These are phyloP conservation scores for Aspergillus fischeri DNA, from an alignment of 2,329 filamentous ascomycete species.

Conservation along the genomic window DNA sequence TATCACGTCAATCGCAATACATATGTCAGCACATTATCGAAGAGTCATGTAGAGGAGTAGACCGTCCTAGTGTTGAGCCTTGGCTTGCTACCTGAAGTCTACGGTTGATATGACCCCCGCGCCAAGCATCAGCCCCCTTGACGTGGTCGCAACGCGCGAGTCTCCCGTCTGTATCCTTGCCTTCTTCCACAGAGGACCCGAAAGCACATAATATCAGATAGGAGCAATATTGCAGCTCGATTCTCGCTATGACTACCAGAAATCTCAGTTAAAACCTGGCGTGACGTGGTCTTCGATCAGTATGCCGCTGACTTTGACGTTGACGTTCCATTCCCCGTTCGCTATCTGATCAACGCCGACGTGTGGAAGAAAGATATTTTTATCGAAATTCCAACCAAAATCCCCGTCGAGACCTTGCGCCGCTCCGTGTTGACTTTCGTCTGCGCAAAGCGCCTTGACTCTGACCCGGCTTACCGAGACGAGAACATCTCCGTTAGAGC, in stretches of 20 bases:
- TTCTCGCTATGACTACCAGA: not conserved
- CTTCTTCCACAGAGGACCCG: too few relatives aligned
- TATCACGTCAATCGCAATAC: not conserved
- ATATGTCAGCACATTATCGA: too few relatives aligned
- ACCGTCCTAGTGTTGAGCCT: too few relatives aligned
- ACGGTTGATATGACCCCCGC: too few relatives aligned
- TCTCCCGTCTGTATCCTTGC: too few relatives aligned
- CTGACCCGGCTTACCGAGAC: not conserved
- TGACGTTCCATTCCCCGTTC: not conserved
- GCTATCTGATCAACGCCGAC: not conserved
- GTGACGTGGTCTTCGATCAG: not conserved
- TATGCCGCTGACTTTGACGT: not conserved
- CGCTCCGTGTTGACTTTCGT: not conserved
- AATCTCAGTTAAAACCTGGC: not conserved
- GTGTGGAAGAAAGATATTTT: not conserved
- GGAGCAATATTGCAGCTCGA: not conserved
- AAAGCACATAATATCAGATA: too few relatives aligned
- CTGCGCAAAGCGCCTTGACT: not conserved
- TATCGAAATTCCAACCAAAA: not conserved
- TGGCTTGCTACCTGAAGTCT: too few relatives aligned
- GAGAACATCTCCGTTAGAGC: not conserved
- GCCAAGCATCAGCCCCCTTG: too few relatives aligned
- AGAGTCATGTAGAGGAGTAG: too few relatives aligned
- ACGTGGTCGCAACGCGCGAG: too few relatives aligned
- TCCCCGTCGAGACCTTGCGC: not conserved